phyloP scores from a whole-genome alignment of 495 filamentous ascomycete species.

The Podospora bellae-mahoneyi region DNA sequence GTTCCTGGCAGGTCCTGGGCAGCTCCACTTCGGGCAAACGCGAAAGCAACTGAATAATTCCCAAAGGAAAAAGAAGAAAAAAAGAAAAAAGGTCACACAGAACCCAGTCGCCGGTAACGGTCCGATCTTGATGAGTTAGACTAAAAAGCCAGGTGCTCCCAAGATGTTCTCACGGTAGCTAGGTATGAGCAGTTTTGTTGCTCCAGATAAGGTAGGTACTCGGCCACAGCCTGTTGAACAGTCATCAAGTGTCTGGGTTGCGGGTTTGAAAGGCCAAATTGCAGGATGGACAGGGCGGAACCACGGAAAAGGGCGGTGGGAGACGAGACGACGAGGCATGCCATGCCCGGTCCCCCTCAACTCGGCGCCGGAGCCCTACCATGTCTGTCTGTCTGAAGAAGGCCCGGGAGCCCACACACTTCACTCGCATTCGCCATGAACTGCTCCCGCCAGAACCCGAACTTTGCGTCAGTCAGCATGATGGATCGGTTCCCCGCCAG shows the following conservation, averaged over 20 bases:
- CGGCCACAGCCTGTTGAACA: neutral
- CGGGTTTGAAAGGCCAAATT: slow-evolving; percentile 3
- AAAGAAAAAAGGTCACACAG: neutral
- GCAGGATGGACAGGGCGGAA: slow-evolving; percentile 4
- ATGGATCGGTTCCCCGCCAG: neutral
- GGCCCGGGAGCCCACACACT: too few species aligned
- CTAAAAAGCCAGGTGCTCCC: neutral
- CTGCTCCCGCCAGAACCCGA: neutral
- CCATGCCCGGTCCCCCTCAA: neutral
- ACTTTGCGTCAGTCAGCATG: neutral
- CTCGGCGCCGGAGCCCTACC: neutral
- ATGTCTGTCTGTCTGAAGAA: too few species aligned
- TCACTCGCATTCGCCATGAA: too few species aligned
- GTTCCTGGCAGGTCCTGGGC: slow-evolving; percentile 13
- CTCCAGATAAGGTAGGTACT: too few species aligned
- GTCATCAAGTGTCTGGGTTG: neutral
- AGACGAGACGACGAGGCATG: neutral
- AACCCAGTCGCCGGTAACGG: slow-evolving; percentile 28
- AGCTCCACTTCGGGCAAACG: slow-evolving; percentile 17
- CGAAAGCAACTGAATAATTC: neutral
- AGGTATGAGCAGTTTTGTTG: neutral
- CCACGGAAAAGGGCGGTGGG: neutral
- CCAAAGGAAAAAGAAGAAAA: neutral
- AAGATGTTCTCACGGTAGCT: neutral
- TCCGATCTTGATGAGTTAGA: slow-evolving; percentile 20